phyloP scores from a whole-genome alignment of 305 asterid species.

The Fraxinus sp. region DNA sequence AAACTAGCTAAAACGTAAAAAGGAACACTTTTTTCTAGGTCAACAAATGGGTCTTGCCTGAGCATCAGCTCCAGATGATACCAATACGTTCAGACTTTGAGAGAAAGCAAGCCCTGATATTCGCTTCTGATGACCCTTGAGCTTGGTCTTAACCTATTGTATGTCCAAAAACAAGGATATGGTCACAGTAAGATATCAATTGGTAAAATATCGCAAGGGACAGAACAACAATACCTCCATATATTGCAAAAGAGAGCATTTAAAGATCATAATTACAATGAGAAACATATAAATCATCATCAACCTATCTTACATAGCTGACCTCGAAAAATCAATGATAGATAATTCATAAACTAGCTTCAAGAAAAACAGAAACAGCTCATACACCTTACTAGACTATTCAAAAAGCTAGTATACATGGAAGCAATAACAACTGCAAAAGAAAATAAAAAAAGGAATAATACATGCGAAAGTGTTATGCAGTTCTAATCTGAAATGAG shows the following conservation, averaged over 20 bases:
- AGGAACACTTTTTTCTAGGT: neutral
- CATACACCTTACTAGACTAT: neutral
- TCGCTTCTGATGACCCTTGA: constrained; percentile 94
- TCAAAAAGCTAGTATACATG: neutral
- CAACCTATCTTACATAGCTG: neutral
- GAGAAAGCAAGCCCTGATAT: constrained; percentile 97
- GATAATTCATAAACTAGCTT: neutral
- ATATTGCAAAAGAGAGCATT: neutral
- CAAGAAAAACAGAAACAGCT: neutral
- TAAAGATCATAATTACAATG: neutral
- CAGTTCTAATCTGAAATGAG: neutral
- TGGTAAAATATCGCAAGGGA: neutral
- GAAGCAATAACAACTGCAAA: neutral
- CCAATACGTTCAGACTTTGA: constrained; percentile 78
- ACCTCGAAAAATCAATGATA: neutral
- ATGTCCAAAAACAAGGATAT: neutral
- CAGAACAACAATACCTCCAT: constrained; percentile 3
- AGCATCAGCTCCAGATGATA: constrained; percentile 97
- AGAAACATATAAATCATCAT: neutral
- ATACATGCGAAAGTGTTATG: neutral
- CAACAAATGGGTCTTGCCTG: constrained; percentile 53
- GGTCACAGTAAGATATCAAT: neutral
- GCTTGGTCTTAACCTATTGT: constrained; percentile 81
- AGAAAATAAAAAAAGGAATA: neutral
- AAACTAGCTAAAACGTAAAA: neutral